phyloP scores from a whole-genome alignment of 2,329 filamentous ascomycete genomes.

The Ophiocordyceps camponoti-saundersi region DNA sequence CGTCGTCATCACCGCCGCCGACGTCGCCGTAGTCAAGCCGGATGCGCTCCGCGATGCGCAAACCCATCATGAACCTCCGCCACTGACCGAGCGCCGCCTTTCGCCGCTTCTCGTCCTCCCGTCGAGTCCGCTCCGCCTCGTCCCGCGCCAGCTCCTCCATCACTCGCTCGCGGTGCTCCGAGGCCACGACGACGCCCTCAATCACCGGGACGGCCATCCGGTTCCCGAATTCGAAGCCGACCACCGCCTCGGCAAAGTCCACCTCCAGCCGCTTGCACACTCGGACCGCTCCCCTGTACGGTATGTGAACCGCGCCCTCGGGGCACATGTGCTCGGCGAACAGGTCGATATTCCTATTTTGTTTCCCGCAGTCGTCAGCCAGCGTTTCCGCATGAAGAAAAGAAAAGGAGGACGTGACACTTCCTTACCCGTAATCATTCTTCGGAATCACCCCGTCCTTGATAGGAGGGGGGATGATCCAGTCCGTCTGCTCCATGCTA shows the following conservation, averaged over 20 bases:
- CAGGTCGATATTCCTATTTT: constrained; percentile 64
- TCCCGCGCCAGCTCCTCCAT: constrained; percentile 67
- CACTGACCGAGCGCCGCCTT: constrained; percentile 60
- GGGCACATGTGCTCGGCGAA: constrained; percentile 93
- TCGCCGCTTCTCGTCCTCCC: constrained; percentile 69
- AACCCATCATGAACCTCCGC: constrained; percentile 73
- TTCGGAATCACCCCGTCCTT: constrained; percentile 75
- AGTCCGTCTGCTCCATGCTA: constrained; percentile 72
- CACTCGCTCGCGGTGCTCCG: constrained; percentile 58
- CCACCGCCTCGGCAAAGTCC: constrained; percentile 86
- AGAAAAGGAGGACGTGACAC: no score
- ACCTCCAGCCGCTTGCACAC: constrained; percentile 74
- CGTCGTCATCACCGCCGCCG: constrained; percentile 18
- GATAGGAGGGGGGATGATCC: constrained; percentile 85
- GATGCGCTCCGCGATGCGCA: constrained; percentile 67
- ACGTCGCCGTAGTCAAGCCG: constrained; percentile 57
- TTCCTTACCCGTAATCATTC: constrained; percentile 59
- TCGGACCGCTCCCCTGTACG: constrained; percentile 56
- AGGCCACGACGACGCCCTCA: constrained; percentile 74
- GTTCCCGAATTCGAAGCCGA: constrained; percentile 90
- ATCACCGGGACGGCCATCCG: constrained; percentile 88
- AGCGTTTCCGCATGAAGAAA: no score
- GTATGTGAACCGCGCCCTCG: constrained; percentile 64
- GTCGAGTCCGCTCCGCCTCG: constrained; percentile 55
- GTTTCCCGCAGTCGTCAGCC: constrained; percentile 6